phyloP scores from a whole-genome alignment of 768 basidiomycete species.

The Mycena rebaudengoi region DNA sequence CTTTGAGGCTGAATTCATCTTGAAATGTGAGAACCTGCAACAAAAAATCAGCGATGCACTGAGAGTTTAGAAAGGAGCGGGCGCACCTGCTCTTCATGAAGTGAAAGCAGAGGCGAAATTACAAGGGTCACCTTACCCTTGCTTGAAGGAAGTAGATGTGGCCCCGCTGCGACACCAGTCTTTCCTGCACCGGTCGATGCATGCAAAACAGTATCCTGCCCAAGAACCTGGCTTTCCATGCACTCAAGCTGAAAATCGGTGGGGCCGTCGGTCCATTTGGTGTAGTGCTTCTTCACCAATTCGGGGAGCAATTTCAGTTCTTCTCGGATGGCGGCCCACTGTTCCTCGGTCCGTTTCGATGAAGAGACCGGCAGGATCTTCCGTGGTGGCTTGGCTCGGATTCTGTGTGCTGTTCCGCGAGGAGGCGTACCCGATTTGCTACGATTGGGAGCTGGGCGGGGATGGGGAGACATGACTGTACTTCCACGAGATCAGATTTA shows the following conservation, averaged over 20 bases:
- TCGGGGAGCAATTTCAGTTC: too few species aligned
- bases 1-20: slow-evolving; percentile 5
- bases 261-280: background rate
- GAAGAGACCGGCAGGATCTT: too few species aligned
- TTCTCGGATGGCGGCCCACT: background rate
- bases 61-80: background rate
- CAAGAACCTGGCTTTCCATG: background rate
- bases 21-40: background rate
- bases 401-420: too few species aligned
- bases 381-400: too few species aligned
- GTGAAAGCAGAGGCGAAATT: slow-evolving; percentile 1
- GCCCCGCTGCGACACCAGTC: slow-evolving; percentile 14
- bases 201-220: background rate
- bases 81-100: slow-evolving; percentile 13
- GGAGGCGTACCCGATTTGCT: too few species aligned
- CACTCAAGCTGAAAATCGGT: background rate
- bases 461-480: too few species aligned
- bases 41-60: background rate
- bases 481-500: too few species aligned
- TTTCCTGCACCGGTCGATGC: slow-evolving; percentile 13
- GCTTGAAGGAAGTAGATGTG: slow-evolving; percentile 11
- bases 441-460: too few species aligned
- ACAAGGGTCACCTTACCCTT: slow-evolving; percentile 8
- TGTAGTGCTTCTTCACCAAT: background rate
- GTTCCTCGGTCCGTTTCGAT: background rate